Evolutionary conservation across 805 yeast species (phyloP), one percentile per base, ranked within the genome.

Genomic region (Jamesozyma gamospora): DNA sequence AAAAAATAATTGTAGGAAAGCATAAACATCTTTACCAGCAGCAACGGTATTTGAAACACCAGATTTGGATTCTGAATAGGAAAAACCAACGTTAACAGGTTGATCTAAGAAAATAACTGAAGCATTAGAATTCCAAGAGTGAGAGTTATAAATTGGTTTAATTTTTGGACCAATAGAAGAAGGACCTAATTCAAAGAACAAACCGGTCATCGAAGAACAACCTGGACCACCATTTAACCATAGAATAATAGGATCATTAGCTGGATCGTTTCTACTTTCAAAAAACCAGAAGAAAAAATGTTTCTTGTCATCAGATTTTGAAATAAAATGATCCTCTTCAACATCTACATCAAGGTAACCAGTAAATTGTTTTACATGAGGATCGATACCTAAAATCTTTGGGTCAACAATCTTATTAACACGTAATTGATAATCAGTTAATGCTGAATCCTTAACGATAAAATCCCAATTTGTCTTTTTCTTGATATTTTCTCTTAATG

Each of bases 201-300:
- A 94, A n/a, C 99, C 99, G 60, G 92, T 97, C 92, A 92, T 77
- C 0, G 96, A 87, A 2, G 96, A 87, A 59, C 99, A 92, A 0
- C 98, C 99, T 0, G 99, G 99, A 0, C 99, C 99, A 32, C 98
- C 98, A 58, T 92, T 92, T 25, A 92, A 70, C 97, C 98, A 92
- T 13, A 90, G 69, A 37, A 87, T 73, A 31, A 85, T 69, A 1
- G 95, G 95, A 62, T 85, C 95, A 44, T 71, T 82, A 47, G 65
- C 65, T n/a, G 95, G 95, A 61, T 83, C 88, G 58, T 80, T 81
- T 69, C 94, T 76, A 43, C 90, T 79, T 63, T 86, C 95, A 53
- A 86, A 87, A 56, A 79, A 80, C 88, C 92, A 71, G 55, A 67
- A 72, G 66, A 84, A 85, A 58, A 85, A 79, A 64, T 86, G 96